phyloP scores from a whole-genome alignment of 768 basidiomycete genomes.

The Pisolithus marmoratus region DNA sequence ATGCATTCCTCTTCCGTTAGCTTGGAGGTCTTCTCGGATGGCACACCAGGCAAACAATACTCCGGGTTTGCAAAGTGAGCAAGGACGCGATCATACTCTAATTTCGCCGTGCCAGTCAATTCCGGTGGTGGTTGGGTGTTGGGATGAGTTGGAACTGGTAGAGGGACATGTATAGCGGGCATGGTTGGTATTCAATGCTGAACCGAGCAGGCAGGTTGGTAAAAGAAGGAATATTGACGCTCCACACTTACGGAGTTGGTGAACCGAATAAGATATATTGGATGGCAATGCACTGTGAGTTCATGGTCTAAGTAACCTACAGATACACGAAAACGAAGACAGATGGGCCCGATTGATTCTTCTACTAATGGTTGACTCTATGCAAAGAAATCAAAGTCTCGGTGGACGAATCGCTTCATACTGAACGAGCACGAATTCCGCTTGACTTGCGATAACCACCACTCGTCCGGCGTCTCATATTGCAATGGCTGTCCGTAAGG shows the following conservation, averaged over 20 bases:
- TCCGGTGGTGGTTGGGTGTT: conserved; percentile 29
- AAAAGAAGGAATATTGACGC: background rate
- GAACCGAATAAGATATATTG: background rate
- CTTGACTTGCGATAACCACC: too few species aligned
- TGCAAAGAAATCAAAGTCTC: too few species aligned
- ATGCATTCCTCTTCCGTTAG: conserved; percentile 67
- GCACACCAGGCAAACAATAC: conserved; percentile 46
- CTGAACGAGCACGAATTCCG: too few species aligned
- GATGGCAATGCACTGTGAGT: background rate
- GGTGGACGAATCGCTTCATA: too few species aligned
- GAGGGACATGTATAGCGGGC: conserved; percentile 12
- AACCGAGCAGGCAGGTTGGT: background rate
- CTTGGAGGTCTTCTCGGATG: conserved; percentile 32
- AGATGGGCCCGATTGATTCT: too few species aligned
- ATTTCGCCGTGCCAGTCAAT: conserved; percentile 41
- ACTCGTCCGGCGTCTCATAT: too few species aligned
- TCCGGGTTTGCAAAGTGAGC: conserved; percentile 50
- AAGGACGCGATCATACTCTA: conserved; percentile 49
- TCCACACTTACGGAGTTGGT: background rate
- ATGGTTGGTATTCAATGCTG: background rate
- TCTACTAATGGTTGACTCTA: conserved; percentile 82
- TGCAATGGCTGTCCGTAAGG: too few species aligned
- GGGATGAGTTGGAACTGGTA: conserved; percentile 19
- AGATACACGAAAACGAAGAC: too few species aligned
- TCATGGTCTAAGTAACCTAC: background rate